phyloP scores from a whole-genome alignment of 2,329 filamentous ascomycete species.

The Scedosporium dehoogii region DNA sequence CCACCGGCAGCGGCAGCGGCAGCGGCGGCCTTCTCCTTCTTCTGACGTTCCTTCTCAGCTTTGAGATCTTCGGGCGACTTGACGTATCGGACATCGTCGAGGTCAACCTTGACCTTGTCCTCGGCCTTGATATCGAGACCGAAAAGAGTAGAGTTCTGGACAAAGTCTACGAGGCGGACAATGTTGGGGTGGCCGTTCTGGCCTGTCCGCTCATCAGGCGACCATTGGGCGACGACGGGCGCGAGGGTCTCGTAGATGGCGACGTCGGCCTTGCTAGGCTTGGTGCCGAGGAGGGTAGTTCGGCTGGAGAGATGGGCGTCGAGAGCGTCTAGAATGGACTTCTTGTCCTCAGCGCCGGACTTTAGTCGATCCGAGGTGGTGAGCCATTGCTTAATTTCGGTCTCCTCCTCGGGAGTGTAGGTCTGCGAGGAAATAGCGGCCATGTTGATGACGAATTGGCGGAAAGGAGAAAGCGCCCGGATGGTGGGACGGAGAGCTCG shows the following conservation, averaged over 20 bases:
- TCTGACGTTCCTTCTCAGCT: constrained; percentile 91
- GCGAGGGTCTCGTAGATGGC: constrained; percentile 72
- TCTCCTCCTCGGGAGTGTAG: constrained; percentile 71
- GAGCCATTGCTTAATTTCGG: constrained; percentile 85
- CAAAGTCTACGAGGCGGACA: constrained; percentile 84
- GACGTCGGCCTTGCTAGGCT: constrained; percentile 81
- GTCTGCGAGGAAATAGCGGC: constrained; percentile 54
- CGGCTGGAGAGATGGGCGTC: constrained; percentile 82
- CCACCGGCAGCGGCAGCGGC: constrained; percentile 43
- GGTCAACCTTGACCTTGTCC: constrained; percentile 71
- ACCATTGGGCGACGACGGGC: constrained; percentile 70
- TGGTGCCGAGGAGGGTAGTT: constrained; percentile 79
- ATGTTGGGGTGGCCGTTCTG: constrained; percentile 85
- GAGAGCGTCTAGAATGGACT: constrained; percentile 63
- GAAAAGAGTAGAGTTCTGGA: constrained; percentile 77
- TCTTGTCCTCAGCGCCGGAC: constrained; percentile 41
- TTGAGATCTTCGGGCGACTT: constrained; percentile 85
- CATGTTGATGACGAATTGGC: constrained; percentile 43
- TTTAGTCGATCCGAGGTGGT: constrained; percentile 61
- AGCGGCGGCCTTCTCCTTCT: constrained; percentile 83
- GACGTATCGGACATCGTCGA: constrained; percentile 72
- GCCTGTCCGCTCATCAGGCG: constrained; percentile 76
- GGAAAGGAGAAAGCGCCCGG: constrained; percentile 23
- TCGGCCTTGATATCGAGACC: constrained; percentile 57
- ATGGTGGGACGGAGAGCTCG: constrained; percentile 24